Evolutionary conservation across 495 filamentous ascomycete species (phyloP).

Genomic region (Tuber umbilicatum): DNA sequence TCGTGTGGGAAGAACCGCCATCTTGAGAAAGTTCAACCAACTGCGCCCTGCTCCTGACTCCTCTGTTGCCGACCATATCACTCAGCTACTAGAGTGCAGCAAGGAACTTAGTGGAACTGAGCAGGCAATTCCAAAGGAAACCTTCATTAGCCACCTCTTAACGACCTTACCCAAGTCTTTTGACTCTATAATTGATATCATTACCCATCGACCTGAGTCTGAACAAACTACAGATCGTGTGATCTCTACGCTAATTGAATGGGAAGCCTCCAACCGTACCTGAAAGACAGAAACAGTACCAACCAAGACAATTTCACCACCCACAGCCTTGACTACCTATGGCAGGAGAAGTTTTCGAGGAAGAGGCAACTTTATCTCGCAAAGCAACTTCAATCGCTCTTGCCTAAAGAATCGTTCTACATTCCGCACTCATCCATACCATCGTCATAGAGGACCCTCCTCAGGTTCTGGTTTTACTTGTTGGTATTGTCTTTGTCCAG

Average conservation of each 20-base stretch:
- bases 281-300: background rate
- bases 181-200: background rate
- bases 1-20: background rate
- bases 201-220: background rate
- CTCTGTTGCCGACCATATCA: background rate
- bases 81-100: background rate
- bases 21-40: background rate
- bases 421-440: background rate
- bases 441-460: background rate
- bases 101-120: background rate
- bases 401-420: background rate
- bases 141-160: background rate
- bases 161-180: background rate
- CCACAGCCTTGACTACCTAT: background rate
- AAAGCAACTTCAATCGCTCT: background rate
- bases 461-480: background rate
- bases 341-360: background rate
- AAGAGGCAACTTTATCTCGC: background rate
- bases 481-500: background rate
- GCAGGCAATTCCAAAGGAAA: background rate
- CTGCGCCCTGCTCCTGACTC: background rate
- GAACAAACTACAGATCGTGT: background rate
- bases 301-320: background rate
- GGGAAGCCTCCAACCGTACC: background rate
- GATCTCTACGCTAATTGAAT: background rate